A percentile compares a stretch with the other conserved stretches of the same genome.
Evolutionary conservation across 129 eudicot species (phyloP).

Genomic region (Tagetes patula): DNA sequence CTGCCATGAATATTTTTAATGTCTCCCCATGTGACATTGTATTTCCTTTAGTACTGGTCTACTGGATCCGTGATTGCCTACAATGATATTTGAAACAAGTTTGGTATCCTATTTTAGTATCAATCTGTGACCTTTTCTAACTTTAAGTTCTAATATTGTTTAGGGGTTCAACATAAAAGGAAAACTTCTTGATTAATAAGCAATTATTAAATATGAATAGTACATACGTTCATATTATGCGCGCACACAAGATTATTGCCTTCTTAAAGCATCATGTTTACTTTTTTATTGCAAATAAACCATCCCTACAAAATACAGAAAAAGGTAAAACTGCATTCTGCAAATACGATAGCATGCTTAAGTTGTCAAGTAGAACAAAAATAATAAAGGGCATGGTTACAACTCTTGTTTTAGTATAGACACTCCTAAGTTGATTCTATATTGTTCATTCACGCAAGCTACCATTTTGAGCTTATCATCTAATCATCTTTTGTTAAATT

Average conservation of each 20-base stretch:
- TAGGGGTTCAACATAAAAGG: not conserved
- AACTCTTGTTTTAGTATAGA: not conserved
- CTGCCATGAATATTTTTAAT: not conserved
- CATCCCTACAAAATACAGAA: not conserved
- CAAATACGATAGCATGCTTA: constrained; percentile 2
- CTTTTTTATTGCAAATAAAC: not conserved
- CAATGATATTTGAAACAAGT: not conserved
- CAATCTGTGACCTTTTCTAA: not conserved
- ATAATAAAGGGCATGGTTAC: constrained; percentile 1
- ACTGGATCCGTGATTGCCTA: not conserved
- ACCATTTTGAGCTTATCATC: not conserved
- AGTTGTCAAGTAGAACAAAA: not conserved
- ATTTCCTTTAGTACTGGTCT: not conserved
- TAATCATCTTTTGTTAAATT: not conserved
- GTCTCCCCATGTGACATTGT: not conserved
- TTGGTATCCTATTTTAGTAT: constrained; percentile 1
- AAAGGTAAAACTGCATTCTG: not conserved
- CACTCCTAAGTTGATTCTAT: not conserved
- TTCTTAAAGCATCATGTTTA: not conserved
- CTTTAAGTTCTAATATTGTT: constrained; percentile 3
- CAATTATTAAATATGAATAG: not conserved
- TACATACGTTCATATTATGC: not conserved
- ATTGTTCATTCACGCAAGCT: constrained; percentile 16
- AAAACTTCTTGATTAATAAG: not conserved
- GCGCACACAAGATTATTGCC: constrained; percentile 1